These are phyloP conservation scores for Penicillium sp. DNA, from an alignment of 2,329 filamentous ascomycete genomes.

Conservation along the genomic window DNA sequence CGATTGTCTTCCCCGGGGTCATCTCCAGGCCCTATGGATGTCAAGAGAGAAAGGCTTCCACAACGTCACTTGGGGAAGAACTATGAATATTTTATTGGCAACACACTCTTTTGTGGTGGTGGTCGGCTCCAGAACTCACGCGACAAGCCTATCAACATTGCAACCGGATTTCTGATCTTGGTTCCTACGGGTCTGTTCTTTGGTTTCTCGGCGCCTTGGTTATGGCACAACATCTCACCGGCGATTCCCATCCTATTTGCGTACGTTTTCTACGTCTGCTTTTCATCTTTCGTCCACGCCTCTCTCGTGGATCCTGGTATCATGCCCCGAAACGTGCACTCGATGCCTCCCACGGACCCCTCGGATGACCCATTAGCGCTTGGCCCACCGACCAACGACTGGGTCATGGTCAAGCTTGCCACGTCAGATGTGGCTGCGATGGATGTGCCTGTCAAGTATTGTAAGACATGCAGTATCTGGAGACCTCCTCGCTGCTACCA, in stretches of 20 bases:
- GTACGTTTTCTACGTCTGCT: conserved; percentile 82
- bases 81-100: conserved; percentile 88
- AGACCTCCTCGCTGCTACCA: conserved; percentile 91
- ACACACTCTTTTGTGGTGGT: conserved; percentile 81
- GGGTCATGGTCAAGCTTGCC: conserved; percentile 82
- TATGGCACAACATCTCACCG: conserved; percentile 81
- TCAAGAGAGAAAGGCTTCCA: conserved; percentile 36
- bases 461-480: conserved; percentile 97
- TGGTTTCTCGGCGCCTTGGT: conserved; percentile 70
- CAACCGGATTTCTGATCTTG: conserved; percentile 73
- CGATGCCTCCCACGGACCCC: conserved; percentile 68
- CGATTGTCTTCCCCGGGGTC: conserved; percentile 77
- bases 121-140: conserved; percentile 83
- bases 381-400: conserved; percentile 83
- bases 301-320: conserved; percentile 91
- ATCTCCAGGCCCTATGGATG: conserved; percentile 58
- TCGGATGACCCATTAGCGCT: conserved; percentile 74
- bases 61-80: conserved; percentile 58
- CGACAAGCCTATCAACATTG: conserved; percentile 81
- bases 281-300: conserved; percentile 91
- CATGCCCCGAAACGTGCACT: conserved; percentile 83
- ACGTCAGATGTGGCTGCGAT: conserved; percentile 73
- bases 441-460: conserved; percentile 98
- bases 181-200: conserved; percentile 79
- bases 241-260: conserved; percentile 84